Base-by-base conservation (phyloP, 148 eudicot genomes). In the Nyssa sinensis region DNA sequence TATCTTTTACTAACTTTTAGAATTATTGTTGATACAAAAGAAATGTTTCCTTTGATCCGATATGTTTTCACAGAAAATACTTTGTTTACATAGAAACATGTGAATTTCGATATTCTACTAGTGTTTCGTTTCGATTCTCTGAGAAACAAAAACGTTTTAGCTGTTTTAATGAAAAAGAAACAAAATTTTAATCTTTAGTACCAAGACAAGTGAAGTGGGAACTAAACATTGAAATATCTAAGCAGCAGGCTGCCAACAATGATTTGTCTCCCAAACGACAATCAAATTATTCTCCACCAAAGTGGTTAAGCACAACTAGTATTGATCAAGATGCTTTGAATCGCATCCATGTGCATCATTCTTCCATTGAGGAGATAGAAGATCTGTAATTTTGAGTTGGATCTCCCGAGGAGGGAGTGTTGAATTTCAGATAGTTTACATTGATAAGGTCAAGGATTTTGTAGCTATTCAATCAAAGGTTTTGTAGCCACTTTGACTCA, bases 291-390 rank as follows among this genome's bases (percentile, higher is more conserved):
- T 75, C 84, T 69, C 80, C 85, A 27, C 81, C 82, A 35, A 89
- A 90, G 70, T 77, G 86, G 89, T 74, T 86, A 24, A 78, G 77
- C 63, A 74, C 76, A 33, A 69, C 30, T 72, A 81, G 80, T 70
- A 68, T 92, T 55, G 88, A 84, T 67, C 88, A 83, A 69, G 91
- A 90, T 69, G 71, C 78, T 70, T 66, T 95, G 32, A 63, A 66
- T 49, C 77, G 75, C 70, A 76, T 95, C 33, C 80, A 90, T 79
- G 71, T 77, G 19, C 78, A 83, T 61, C 92, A 90, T 74, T 80
- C 83, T 66, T 85, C 94, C 30, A 79, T 84, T 5, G 96, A 89
- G 79, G 91, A 88, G 74, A 86, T 92, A 34, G 89, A 92, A 75
- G 82, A 82, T 69, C 81, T 95, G 28, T 92, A 80, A 72, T 34